Evolutionary conservation across 768 basidiomycete genomes (phyloP), one percentile per base, ranked within the genome.

Genomic region (Chalciporus sphaerocephalus): DNA sequence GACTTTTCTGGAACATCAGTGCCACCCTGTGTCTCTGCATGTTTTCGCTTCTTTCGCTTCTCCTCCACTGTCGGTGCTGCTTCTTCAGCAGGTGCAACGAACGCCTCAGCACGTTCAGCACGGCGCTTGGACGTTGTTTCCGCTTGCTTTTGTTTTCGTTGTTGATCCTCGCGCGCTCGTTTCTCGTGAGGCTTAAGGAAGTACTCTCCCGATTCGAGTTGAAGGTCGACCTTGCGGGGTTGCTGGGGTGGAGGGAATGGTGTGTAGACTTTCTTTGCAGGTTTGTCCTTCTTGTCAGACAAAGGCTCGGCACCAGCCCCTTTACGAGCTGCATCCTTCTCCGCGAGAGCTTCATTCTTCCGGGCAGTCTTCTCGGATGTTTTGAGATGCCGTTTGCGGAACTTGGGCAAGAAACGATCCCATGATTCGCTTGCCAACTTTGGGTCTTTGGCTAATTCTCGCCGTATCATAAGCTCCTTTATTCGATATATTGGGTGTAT

Each of bases 401-500:
- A 99, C 63, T 92, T 82, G 15, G 96, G 96, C 12, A 99, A 74
- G 75, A 98, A 99, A 13, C 96, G 81, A 54, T 98, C 95, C 96
- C 96, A 99, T 18, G 85, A 86, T 59, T 98, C 93, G 11, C 74
- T 83, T 1, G 87, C 93, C 15, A 99, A 78, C 60, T 95, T 94
- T 5, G 96, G 95, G 60, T 99, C 96, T 71, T 98, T 98, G 18
- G 95, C 92, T 5, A 99, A 77, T 69, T 99, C 96, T 36, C 95
- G 86, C 43, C 92, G 84, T 56, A 99, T 93, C 96, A 99, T 99
- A 22, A 99, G 77, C 69, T 98, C 96, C 93, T 99, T 99, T 68
- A 99, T 99, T 57, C 93, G 85, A 64, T 99, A 99, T 61, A 99
- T 98, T 2, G 96, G 96, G 61, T 99, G 96, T 43, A 98, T 87